These are phyloP conservation scores for Dioscorea dumetorum DNA, from an alignment of 106 monocot species.

Conservation along the genomic window DNA sequence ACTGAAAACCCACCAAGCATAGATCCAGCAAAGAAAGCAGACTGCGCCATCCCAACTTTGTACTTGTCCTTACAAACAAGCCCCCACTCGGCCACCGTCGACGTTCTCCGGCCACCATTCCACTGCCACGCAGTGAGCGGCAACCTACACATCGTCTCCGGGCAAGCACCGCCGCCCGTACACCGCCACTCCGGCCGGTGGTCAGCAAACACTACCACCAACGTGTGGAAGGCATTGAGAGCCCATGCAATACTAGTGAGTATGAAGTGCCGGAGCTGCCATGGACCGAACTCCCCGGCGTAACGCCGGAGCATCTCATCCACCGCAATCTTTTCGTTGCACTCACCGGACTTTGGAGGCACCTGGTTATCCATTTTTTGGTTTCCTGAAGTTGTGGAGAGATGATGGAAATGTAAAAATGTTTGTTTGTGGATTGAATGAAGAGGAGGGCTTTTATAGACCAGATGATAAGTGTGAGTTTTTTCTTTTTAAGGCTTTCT, in stretches of 20 bases:
- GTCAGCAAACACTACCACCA: constrained; percentile 18
- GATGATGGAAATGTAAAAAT: no score
- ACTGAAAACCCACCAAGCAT: neutral
- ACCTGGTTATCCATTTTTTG: no score
- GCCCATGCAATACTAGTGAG: constrained; percentile 19
- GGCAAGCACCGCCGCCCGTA: neutral
- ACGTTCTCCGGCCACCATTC: neutral
- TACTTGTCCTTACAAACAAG: neutral
- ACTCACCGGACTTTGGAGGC: neutral
- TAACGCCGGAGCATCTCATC: constrained; percentile 19
- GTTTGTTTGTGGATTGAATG: no score
- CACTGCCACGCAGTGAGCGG: neutral
- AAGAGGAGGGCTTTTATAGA: no score
- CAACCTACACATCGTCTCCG: neutral
- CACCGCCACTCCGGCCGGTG: constrained; percentile 10
- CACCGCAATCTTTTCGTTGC: neutral
- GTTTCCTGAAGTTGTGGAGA: no score
- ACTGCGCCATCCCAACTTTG: constrained; percentile 1
- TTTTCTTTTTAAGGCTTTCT: no score
- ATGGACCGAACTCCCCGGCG: constrained; percentile 21
- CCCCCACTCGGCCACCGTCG: constrained; percentile 4
- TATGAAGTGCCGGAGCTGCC: constrained; percentile 20
- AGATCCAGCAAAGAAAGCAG: neutral
- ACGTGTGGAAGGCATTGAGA: constrained; percentile 15
- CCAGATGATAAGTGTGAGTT: no score